Conservation (phyloP, 164 flowering plant species). For the Litsea cubeba region DNA sequence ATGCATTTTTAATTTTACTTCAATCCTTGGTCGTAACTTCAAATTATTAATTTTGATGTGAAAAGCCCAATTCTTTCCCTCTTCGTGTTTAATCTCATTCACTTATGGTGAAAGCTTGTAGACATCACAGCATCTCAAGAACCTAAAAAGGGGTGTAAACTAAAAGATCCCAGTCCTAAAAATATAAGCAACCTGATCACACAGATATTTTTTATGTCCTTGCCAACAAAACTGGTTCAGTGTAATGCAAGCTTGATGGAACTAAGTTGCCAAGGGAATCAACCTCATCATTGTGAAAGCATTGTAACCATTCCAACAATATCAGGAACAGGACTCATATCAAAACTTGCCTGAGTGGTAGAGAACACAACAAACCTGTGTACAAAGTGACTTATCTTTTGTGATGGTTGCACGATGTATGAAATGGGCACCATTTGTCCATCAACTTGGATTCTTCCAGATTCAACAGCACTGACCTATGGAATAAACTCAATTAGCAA, state of each 20-base stretch:
- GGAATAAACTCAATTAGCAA: constrained; percentile 1
- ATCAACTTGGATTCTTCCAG: constrained; percentile 90
- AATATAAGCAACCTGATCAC: not conserved
- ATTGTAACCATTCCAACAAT: not conserved
- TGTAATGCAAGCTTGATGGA: not conserved
- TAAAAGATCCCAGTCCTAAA: not conserved
- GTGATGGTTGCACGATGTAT: constrained; percentile 58
- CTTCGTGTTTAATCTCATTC: no score
- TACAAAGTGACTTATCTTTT: constrained; percentile 86
- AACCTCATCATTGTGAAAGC: not conserved
- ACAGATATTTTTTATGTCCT: not conserved
- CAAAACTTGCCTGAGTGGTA: not conserved
- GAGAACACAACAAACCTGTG: constrained; percentile 54
- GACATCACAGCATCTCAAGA: not conserved
- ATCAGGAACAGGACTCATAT: not conserved
- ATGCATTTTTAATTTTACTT: no score
- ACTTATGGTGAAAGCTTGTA: no score
- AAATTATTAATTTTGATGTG: no score
- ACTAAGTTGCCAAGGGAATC: not conserved
- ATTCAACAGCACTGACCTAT: constrained; percentile 73
- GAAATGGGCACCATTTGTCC: constrained; percentile 69
- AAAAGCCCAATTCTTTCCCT: no score
- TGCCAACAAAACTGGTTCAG: not conserved
- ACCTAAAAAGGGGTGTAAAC: not conserved
- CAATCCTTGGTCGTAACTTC: no score